These are phyloP conservation scores for Neofusicoccum sp. DNA, from an alignment of 2,329 filamentous ascomycete genomes.

Conservation along the genomic window DNA sequence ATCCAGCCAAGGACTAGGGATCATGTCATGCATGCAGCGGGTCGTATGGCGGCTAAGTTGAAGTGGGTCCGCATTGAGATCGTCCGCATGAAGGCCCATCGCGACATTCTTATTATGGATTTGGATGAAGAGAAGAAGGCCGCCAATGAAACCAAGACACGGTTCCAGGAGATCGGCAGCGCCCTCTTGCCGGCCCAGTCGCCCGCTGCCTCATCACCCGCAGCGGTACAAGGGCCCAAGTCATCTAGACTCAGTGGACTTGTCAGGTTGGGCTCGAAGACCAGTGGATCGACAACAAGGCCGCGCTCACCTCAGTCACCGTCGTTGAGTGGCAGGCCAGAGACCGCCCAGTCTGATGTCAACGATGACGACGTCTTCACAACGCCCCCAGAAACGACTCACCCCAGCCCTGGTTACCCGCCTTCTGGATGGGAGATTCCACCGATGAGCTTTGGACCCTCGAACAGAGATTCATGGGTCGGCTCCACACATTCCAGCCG, in stretches of 20 bases:
- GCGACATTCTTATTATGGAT: constrained; percentile 81
- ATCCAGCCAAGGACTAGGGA: constrained; percentile 90
- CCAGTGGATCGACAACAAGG: constrained; percentile 28
- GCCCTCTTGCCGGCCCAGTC: not conserved
- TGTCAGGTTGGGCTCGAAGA: constrained; percentile 36
- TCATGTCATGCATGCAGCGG: constrained; percentile 78
- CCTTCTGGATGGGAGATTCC: constrained; percentile 31
- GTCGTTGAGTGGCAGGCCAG: constrained; percentile 27
- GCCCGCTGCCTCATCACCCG: constrained; percentile 7
- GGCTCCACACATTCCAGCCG: constrained; percentile 16
- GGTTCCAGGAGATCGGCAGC: constrained; percentile 23
- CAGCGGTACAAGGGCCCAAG: not conserved
- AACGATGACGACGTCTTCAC: constrained; percentile 43
- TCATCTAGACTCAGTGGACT: constrained; percentile 32
- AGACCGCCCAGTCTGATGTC: constrained; percentile 22
- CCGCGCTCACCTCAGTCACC: constrained; percentile 33
- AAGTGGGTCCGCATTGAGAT: constrained; percentile 95
- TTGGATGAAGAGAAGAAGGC: constrained; percentile 70
- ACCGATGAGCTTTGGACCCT: constrained; percentile 33
- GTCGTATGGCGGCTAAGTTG: constrained; percentile 78
- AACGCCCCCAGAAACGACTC: constrained; percentile 45
- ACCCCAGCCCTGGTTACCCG: constrained; percentile 35
- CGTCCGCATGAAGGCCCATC: constrained; percentile 87
- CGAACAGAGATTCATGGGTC: constrained; percentile 13
- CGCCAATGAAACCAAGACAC: constrained; percentile 28